Percentiles rank a stretch among this genome's conserved stretches.
Conservation (phyloP, 1,284 basidiomycete species). For the Ustilago crameri region DNA sequence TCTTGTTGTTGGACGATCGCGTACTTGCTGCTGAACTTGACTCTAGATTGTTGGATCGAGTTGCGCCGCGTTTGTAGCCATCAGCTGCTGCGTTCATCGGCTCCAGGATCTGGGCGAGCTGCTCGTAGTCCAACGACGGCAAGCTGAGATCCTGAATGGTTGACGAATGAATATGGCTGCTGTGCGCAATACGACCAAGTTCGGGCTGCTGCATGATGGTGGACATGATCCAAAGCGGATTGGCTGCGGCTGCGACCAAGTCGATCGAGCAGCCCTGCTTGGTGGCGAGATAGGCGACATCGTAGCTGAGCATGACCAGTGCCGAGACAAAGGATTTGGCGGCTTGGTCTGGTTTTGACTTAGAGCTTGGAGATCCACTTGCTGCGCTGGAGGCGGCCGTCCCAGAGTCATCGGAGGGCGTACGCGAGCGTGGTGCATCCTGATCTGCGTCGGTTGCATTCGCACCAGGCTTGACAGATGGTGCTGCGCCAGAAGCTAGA, state of each 20-base stretch:
- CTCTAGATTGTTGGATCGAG: slow-evolving; percentile 7
- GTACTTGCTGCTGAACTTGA: neutral
- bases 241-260: slow-evolving; percentile 54
- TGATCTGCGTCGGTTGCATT: neutral
- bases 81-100: slow-evolving; percentile 40
- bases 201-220: slow-evolving; percentile 24
- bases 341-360: slow-evolving; percentile 37
- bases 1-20: neutral
- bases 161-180: slow-evolving; percentile 19
- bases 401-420: slow-evolving; percentile 3
- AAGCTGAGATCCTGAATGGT: slow-evolving; percentile 40
- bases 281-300: slow-evolving; percentile 52
- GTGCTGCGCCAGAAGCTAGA: slow-evolving; percentile 11
- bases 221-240: slow-evolving; percentile 42
- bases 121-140: slow-evolving; percentile 38
- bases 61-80: slow-evolving; percentile 20
- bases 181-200: slow-evolving; percentile 38
- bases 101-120: slow-evolving; percentile 44
- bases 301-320: slow-evolving; percentile 56
- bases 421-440: neutral
- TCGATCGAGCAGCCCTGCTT: slow-evolving; percentile 53
- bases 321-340: slow-evolving; percentile 51
- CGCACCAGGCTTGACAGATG: slow-evolving; percentile 1
- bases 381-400: neutral
- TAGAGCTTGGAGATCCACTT: slow-evolving; percentile 5